Conservation (phyloP, 2,329 filamentous ascomycete species). For the Penicillium sp. region DNA sequence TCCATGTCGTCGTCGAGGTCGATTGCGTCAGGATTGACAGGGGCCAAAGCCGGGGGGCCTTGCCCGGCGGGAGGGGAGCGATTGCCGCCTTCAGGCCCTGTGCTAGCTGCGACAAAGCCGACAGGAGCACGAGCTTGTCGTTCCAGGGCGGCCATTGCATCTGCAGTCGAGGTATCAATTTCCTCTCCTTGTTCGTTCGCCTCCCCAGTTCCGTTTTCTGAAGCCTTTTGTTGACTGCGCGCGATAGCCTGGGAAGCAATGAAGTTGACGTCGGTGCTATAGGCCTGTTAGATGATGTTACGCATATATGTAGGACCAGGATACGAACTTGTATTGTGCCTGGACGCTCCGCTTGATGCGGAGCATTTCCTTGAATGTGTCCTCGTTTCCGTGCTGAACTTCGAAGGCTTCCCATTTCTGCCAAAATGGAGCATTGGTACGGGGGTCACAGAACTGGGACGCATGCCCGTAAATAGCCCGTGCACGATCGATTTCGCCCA, state of each 20-base stretch:
- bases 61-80: conserved; percentile 44
- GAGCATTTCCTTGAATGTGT: conserved; percentile 99
- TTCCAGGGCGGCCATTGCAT: conserved; percentile 90
- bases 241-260: conserved; percentile 95
- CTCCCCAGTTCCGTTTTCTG: conserved; percentile 33
- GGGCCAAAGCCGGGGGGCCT: conserved; percentile 39
- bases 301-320: neutral
- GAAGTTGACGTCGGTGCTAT: conserved; percentile 91
- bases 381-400: conserved; percentile 96
- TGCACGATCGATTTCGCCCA: conserved; percentile 93
- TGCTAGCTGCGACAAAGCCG: conserved; percentile 89
- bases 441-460: conserved; percentile 94
- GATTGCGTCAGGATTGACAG: conserved; percentile 83
- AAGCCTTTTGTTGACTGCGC: conserved; percentile 67
- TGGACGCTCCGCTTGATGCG: conserved; percentile 97
- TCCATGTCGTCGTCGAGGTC: conserved; percentile 70
- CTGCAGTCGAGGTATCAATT: conserved; percentile 57
- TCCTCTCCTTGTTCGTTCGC: conserved; percentile 45
- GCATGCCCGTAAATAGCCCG: conserved; percentile 95
- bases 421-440: conserved; percentile 91
- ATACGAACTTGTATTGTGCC: conserved; percentile 84
- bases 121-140: conserved; percentile 84
- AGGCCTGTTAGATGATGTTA: conserved; percentile 38
- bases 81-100: conserved; percentile 69
- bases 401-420: conserved; percentile 96